Evolutionary conservation across 1,284 basidiomycete genomes (phyloP), one percentile per base, ranked within the genome.

Genomic region (Tilletia caries): DNA sequence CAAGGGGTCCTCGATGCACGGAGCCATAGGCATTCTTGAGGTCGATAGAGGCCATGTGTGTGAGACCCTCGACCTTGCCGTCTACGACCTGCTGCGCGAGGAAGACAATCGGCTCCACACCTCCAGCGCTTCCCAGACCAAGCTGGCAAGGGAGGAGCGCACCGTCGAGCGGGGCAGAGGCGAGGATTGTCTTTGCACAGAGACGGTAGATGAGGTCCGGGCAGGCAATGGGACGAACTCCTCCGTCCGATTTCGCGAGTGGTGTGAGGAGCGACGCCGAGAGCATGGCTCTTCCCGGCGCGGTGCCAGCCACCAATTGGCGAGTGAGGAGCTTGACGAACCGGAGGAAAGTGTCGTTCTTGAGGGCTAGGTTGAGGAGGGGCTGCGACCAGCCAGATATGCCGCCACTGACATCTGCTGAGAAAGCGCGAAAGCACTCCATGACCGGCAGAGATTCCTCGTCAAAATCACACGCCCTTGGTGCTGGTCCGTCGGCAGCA

Each of bases 141-240:
- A 62, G 58, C 58, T 62, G 58, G 25, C 20, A 32, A 20, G 29
- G 58, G 13, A 32, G 33, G 5, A 32, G 58, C 5, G 25, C 29
- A 12, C 20, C 27, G 58, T 37, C 4, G 5, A 62, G 29, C 5
- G 27, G 29, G 5, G 33, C 33, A 27, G 27, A 3, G 4, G 33
- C 29, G 15, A 62, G 58, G 25, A 62, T 29, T 18, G 27, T 33
- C 29, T 62, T 32, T 29, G 58, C 58, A 12, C 27, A 37, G n/a
- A 62, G 58, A 5, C 58, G 29, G 58, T 62, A 33, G 8, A 62
- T 62, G 58, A 62, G 58, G 12, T 62, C 58, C n/a, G 29, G 29
- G n/a, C 58, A 62, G 5, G 58, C 58, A 33, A 62, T 62, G n/a
- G 58, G 58, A 4, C 58, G 58, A 20, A 62, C n/a, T 15, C 58